A percentile compares a stretch with the other conserved stretches of the same genome.
Evolutionary conservation across 129 eudicot species (phyloP).

Genomic region (Chrysanthemum makinoi): DNA sequence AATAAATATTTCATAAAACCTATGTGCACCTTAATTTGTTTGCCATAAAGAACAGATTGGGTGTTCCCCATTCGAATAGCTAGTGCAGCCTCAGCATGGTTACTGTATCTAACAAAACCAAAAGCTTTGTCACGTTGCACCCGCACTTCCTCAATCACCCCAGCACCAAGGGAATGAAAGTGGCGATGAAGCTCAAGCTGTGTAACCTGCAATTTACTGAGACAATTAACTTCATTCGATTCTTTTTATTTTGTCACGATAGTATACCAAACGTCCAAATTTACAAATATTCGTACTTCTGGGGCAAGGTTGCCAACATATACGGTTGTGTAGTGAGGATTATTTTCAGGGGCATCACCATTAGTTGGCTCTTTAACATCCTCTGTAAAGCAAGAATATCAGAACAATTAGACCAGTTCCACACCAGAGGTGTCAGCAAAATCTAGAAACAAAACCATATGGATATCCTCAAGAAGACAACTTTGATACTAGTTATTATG

Average conservation of each 20-base stretch:
- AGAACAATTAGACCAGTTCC: not conserved
- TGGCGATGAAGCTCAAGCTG: slow-evolving; percentile 87
- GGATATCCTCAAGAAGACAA: not conserved
- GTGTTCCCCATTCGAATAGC: slow-evolving; percentile 84
- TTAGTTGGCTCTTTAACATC: slow-evolving; percentile 61
- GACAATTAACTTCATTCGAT: not conserved
- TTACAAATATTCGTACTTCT: slow-evolving; percentile 46
- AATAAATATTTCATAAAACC: not conserved
- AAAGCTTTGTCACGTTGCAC: slow-evolving; percentile 89
- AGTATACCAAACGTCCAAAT: not conserved
- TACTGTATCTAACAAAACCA: slow-evolving; percentile 87
- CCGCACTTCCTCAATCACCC: slow-evolving; percentile 79
- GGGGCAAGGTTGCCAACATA: slow-evolving; percentile 94
- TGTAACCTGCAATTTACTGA: slow-evolving; percentile 47
- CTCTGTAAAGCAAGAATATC: slow-evolving; percentile 42
- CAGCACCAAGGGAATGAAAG: slow-evolving; percentile 79
- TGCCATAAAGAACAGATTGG: slow-evolving; percentile 61
- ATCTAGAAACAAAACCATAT: too few relatives aligned
- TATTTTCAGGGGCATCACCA: slow-evolving; percentile 81
- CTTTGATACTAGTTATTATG: slow-evolving; percentile 13
- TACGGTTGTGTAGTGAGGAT: slow-evolving; percentile 81
- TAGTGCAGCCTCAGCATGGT: slow-evolving; percentile 74
- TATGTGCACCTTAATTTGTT: slow-evolving; percentile 64
- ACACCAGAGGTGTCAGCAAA: not conserved
- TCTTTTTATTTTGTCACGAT: not conserved